phyloP scores from a whole-genome alignment of 1,284 basidiomycete species.

The Austroboletus niveus region DNA sequence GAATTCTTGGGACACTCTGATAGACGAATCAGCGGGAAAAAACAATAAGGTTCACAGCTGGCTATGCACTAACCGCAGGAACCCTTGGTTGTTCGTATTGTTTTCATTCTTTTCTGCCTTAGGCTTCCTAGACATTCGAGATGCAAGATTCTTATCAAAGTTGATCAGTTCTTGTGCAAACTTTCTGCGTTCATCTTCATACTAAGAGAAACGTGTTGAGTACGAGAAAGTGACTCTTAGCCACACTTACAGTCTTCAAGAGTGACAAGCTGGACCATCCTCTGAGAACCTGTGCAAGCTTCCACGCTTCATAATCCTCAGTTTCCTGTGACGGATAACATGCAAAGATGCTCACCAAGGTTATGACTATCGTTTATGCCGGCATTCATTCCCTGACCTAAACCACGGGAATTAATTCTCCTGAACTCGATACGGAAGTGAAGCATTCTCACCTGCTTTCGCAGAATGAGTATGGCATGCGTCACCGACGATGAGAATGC shows the following conservation, averaged over 20 bases:
- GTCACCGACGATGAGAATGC: conserved; percentile 79
- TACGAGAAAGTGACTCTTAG: not conserved
- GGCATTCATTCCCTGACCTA: conserved; percentile 52
- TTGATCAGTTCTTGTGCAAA: conserved; percentile 78
- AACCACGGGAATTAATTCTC: not conserved
- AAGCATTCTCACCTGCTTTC: conserved; percentile 48
- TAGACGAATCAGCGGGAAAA: not conserved
- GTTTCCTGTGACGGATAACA: not conserved
- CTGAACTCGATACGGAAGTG: not conserved
- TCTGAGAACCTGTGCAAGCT: conserved; percentile 67
- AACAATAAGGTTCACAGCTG: not conserved
- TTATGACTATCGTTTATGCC: not conserved
- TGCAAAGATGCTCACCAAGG: not conserved
- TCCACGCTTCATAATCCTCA: conserved; percentile 54
- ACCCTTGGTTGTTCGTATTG: conserved; percentile 64
- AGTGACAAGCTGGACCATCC: conserved; percentile 65
- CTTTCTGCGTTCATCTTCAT: conserved; percentile 67
- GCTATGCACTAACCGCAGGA: conserved; percentile 46
- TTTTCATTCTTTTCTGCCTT: conserved; percentile 50
- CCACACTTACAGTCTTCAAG: conserved; percentile 55
- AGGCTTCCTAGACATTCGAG: conserved; percentile 77
- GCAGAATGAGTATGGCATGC: conserved; percentile 84
- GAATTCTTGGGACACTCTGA: not conserved
- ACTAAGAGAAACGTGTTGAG: conserved; percentile 33
- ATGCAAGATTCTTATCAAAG: conserved; percentile 74